phyloP scores from a whole-genome alignment of 139 green algal genomes.

The Volvox africanus region DNA sequence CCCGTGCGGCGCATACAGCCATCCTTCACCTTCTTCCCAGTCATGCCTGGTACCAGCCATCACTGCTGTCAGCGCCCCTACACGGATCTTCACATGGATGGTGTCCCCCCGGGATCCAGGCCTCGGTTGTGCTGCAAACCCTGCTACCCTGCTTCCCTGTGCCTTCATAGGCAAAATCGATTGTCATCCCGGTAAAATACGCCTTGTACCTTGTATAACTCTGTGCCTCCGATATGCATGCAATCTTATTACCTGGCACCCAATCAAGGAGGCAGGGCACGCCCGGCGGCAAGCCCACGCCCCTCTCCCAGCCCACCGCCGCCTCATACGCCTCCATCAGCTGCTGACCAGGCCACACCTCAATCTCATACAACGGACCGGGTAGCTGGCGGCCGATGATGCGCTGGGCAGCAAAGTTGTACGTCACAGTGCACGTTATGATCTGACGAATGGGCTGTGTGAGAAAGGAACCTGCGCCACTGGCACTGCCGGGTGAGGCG shows the following conservation, averaged over 20 bases:
- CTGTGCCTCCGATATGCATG: neutral
- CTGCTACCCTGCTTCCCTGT: too few relatives aligned
- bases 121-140: too few relatives aligned
- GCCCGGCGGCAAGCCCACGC: neutral
- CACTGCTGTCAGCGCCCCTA: too few relatives aligned
- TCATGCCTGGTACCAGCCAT: too few relatives aligned
- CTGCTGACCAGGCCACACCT: neutral
- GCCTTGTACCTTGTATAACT: neutral
- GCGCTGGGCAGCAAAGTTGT: constrained; percentile 13
- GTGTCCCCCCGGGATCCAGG: too few relatives aligned
- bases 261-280: constrained; percentile 26
- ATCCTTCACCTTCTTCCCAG: too few relatives aligned
- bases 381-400: constrained; percentile 33
- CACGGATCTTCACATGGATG: too few relatives aligned
- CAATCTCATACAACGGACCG: constrained; percentile 1
- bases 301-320: constrained; percentile 11
- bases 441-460: neutral
- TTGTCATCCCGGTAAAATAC: neutral
- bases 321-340: neutral
- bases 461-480: neutral
- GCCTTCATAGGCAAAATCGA: too few relatives aligned
- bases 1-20: too few relatives aligned
- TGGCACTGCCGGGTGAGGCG: neutral
- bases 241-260: constrained; percentile 19
- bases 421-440: neutral